phyloP scores from a whole-genome alignment of 2,329 filamentous ascomycete species.

The Zarea fungicola region DNA sequence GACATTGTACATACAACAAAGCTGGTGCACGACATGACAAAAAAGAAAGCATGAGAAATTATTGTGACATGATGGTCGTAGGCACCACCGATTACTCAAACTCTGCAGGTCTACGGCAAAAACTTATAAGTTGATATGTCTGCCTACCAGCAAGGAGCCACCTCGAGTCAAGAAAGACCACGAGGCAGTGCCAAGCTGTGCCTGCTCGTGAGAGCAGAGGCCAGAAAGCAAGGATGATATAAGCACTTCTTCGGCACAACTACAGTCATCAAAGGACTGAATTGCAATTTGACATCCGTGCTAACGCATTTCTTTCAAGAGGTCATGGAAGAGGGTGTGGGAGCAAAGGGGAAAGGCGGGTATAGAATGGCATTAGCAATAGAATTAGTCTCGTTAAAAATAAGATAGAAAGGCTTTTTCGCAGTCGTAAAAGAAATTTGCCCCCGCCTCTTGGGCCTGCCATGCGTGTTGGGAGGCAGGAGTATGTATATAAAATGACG shows the following conservation, averaged over 20 bases:
- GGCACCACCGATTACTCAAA: too few relatives aligned
- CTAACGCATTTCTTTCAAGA: conserved; percentile 36
- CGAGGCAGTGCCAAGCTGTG: conserved; percentile 20
- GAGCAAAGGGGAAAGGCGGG: not conserved
- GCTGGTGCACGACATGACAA: too few relatives aligned
- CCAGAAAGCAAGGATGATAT: conserved; percentile 50
- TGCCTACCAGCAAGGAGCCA: conserved; percentile 1
- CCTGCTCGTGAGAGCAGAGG: conserved; percentile 11
- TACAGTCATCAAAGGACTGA: conserved; percentile 74
- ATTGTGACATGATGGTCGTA: too few relatives aligned
- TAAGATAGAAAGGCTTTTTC: not conserved
- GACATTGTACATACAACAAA: too few relatives aligned
- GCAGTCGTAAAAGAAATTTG: not conserved
- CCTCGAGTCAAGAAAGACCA: conserved; percentile 17
- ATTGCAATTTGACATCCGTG: conserved; percentile 99
- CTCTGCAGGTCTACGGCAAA: too few relatives aligned
- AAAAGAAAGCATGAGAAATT: too few relatives aligned
- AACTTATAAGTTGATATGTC: not conserved
- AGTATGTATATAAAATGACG: conserved; percentile 1
- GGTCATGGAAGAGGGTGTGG: too few relatives aligned
- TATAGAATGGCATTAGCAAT: conserved; percentile 13
- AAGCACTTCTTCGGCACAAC: conserved; percentile 99
- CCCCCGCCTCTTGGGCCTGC: too few relatives aligned
- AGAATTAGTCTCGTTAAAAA: conserved; percentile 6
- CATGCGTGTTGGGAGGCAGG: too few relatives aligned